Conservation (phyloP, 2,329 filamentous ascomycete species). For the Podosphaera fusca region DNA sequence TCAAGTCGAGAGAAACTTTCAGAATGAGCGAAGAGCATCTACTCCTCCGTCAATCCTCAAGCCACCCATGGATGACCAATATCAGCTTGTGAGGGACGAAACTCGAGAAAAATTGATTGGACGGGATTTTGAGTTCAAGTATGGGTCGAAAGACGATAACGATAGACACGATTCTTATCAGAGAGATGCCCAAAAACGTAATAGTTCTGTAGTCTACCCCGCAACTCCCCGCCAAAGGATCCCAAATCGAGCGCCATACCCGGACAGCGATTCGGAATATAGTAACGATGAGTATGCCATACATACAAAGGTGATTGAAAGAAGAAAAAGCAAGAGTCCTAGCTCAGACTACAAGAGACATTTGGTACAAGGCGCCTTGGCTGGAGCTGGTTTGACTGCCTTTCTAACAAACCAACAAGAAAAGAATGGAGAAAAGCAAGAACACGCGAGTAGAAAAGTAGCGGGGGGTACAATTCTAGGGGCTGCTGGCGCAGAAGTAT, state of each 20-base stretch:
- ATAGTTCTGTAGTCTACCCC: slow-evolving; percentile 10
- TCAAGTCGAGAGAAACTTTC: slow-evolving; percentile 25
- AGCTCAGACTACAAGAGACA: slow-evolving; percentile 32
- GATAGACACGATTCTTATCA: slow-evolving; percentile 17
- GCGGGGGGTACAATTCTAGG: slow-evolving; percentile 34
- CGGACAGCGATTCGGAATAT: slow-evolving; percentile 19
- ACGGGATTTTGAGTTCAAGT: slow-evolving; percentile 11
- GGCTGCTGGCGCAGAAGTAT: slow-evolving; percentile 36
- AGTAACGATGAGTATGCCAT: slow-evolving; percentile 23
- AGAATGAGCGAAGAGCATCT: too few relatives aligned
- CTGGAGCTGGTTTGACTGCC: slow-evolving; percentile 38
- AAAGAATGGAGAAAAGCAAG: slow-evolving; percentile 14
- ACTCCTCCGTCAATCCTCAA: neutral
- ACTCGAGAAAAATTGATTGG: slow-evolving; percentile 7
- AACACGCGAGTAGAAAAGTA: slow-evolving; percentile 13
- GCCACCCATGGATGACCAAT: slow-evolving; percentile 5
- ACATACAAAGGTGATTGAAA: slow-evolving; percentile 16
- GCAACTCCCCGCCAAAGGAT: slow-evolving; percentile 19
- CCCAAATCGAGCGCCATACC: slow-evolving; percentile 7
- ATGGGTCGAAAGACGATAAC: slow-evolving; percentile 15
- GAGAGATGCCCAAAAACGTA: slow-evolving; percentile 5
- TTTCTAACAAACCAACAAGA: slow-evolving; percentile 31
- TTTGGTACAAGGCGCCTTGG: slow-evolving; percentile 39
- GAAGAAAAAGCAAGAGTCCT: slow-evolving; percentile 23
- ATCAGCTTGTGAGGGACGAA: slow-evolving; percentile 11